These are phyloP conservation scores for Penicillium sp. DNA, from an alignment of 2,329 filamentous ascomycete genomes.

Conservation along the genomic window DNA sequence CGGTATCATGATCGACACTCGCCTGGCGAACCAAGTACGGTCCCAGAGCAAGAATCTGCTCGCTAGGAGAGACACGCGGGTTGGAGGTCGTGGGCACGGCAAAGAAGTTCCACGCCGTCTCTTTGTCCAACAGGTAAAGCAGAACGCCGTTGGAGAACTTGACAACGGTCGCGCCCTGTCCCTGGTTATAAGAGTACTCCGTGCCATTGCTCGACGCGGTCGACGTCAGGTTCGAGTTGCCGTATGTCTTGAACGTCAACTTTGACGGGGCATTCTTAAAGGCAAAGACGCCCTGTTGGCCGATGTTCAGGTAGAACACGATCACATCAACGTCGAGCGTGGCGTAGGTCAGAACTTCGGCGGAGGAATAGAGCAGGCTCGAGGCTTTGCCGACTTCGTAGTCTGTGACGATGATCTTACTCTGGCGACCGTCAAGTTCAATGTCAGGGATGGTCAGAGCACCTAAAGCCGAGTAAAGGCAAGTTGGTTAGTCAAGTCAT, in stretches of 20 bases:
- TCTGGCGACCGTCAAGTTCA: constrained; percentile 55
- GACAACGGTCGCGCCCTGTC: constrained; percentile 48
- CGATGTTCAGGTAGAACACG: constrained; percentile 52
- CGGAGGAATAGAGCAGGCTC: constrained; percentile 54
- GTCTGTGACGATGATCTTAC: constrained; percentile 58
- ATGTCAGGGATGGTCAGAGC: constrained; percentile 43
- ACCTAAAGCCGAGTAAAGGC: constrained; percentile 8
- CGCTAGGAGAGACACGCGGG: constrained; percentile 47
- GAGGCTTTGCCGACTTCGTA: constrained; percentile 50
- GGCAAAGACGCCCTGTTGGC: constrained; percentile 54
- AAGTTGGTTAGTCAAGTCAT: background rate
- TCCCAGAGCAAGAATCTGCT: constrained; percentile 51
- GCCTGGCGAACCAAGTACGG: constrained; percentile 50
- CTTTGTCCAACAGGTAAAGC: constrained; percentile 55
- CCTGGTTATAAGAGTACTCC: constrained; percentile 52
- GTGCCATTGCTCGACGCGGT: constrained; percentile 30
- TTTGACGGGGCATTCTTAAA: constrained; percentile 42
- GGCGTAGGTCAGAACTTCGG: constrained; percentile 53
- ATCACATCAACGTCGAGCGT: constrained; percentile 45
- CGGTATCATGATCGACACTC: constrained; percentile 33
- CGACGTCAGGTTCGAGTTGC: constrained; percentile 39
- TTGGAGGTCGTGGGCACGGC: constrained; percentile 51
- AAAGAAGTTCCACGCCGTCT: constrained; percentile 59
- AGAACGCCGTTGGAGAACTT: constrained; percentile 53
- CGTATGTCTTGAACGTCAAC: constrained; percentile 46